Evolutionary conservation across 352 stramenopile species (phyloP).

Genomic region (Pythium pyrilobum): DNA sequence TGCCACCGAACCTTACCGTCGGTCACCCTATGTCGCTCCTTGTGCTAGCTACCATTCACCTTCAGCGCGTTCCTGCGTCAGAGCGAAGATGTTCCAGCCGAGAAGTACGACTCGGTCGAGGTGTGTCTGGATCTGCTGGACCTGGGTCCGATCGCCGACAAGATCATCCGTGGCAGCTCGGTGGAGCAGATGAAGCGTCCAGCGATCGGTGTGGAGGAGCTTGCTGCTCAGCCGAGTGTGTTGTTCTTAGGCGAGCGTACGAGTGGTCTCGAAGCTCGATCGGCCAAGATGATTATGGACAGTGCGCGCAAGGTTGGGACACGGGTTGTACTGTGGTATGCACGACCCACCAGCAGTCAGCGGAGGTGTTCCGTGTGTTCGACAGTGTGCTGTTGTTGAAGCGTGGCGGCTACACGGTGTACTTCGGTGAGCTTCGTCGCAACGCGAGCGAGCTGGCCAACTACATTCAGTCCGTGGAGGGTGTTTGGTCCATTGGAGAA

Average conservation of each 20-base stretch:
- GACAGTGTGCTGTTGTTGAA: constrained; percentile 42
- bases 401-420: constrained; percentile 9
- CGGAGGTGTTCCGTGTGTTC: constrained; percentile 62
- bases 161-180: constrained; percentile 25
- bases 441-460: constrained; percentile 24
- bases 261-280: constrained; percentile 38
- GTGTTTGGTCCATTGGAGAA: constrained; percentile 28
- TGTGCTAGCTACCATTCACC: too few species aligned
- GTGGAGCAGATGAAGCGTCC: constrained; percentile 32
- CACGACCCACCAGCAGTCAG: constrained; percentile 87
- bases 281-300: constrained; percentile 49
- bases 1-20: too few species aligned
- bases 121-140: constrained; percentile 35
- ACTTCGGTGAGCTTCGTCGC: constrained; percentile 29
- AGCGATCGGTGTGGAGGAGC: constrained; percentile 57
- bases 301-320: constrained; percentile 34
- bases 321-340: constrained; percentile 70
- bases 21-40: too few species aligned
- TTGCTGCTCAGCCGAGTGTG: constrained; percentile 69
- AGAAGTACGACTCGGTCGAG: constrained; percentile 31
- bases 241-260: constrained; percentile 73
- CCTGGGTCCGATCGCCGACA: constrained; percentile 26
- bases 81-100: constrained; percentile 1
- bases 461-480: constrained; percentile 54
- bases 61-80: constrained; percentile 77